Base-by-base conservation (phyloP, 495 filamentous ascomycete species). In the Coniosporium apollinis region DNA sequence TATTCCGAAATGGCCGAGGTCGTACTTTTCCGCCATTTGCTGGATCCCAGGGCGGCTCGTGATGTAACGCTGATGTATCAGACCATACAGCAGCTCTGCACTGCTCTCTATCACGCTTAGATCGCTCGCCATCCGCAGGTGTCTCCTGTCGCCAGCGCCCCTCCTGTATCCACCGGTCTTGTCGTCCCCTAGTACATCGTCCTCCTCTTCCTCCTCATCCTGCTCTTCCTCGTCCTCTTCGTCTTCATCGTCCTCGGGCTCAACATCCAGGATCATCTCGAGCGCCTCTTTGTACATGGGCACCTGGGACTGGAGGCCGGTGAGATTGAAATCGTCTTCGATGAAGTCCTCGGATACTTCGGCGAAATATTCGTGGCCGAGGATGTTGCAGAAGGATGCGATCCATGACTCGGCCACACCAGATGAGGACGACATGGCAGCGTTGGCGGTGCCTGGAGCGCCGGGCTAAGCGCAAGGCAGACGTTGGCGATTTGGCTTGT, bases 311-410 rank as follows among this genome's bases (percentile, higher is more conserved):
- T 92, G 82, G 41, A 97, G 67, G 16, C 89, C 89, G 3, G 89
- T 97, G 36, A 97, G 66, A 60, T 97, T 97, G 64, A 97, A 97
- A 54, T 97, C 89, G 73, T 97, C 89, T 57, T 97, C 89, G 47
- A 97, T 96, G 53, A 97, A 97, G 41, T 97, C 89, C 59, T 97
- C 89, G 15, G 82, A 85, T 28, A 97, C 86, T 57, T 97, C 89
- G 33, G 91, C 91, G 54, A 97, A 97, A 59, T 96, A 97, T 54
- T 97, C 89, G 54, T 97, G 89, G 36, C 89, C 89, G 39, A 94
- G 69, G 22, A 96, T 65, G 20, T 81, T 82, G 62, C 89, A 97
- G 57, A 94, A 97, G 32, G 84, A 87, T 36, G 81, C 78, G 61
- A 97, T 96, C 89, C 89, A 97, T 28, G 82, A 89, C 60, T 93